These are phyloP conservation scores for Neurospora sp. DNA, from an alignment of 495 filamentous ascomycete genomes.

Conservation along the genomic window DNA sequence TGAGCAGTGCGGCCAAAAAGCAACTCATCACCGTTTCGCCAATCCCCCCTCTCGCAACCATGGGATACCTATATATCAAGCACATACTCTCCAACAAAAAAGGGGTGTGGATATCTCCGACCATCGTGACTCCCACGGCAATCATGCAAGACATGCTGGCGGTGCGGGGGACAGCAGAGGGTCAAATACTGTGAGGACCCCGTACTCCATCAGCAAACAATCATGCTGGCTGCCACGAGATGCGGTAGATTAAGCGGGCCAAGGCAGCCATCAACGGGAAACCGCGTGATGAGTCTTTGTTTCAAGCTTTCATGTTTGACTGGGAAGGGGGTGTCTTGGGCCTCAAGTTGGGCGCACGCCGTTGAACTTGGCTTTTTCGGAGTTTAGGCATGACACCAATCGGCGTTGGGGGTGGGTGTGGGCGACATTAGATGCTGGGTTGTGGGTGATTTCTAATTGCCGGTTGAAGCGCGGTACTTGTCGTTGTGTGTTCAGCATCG, in stretches of 20 bases:
- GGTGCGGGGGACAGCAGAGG: neutral
- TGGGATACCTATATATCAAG: neutral
- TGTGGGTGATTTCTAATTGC: neutral
- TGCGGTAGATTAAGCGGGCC: neutral
- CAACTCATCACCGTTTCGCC: neutral
- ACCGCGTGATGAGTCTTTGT: neutral
- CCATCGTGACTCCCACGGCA: neutral
- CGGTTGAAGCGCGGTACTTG: neutral
- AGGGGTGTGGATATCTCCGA: neutral
- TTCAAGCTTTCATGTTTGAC: neutral
- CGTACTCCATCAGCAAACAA: neutral
- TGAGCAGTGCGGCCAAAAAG: too few relatives aligned
- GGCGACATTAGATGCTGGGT: neutral
- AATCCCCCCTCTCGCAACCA: neutral
- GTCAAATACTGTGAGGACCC: neutral
- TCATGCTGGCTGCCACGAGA: neutral
- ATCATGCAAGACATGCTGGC: neutral
- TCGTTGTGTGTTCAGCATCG: neutral
- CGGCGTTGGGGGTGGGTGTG: neutral
- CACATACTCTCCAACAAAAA: neutral
- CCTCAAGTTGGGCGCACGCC: neutral
- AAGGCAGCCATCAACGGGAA: neutral
- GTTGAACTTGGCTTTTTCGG: neutral
- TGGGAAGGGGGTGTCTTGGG: neutral
- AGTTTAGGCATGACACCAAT: neutral